These are phyloP conservation scores for Neostapfia colusana DNA, from an alignment of 176 grass and related monocot species.

Conservation along the genomic window DNA sequence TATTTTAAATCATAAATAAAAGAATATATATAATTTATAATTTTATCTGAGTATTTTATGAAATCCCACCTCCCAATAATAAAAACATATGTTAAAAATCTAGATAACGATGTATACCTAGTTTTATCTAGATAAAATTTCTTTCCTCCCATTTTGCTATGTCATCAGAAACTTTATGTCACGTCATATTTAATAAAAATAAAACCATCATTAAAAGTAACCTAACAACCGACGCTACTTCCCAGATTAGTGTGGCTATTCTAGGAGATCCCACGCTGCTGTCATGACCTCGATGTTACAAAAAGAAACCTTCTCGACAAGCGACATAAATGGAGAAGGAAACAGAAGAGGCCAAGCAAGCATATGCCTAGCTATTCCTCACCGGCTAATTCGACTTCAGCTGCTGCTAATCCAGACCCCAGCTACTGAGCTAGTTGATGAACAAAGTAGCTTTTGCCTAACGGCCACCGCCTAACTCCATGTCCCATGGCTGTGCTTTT, in stretches of 20 bases:
- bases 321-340: slow-evolving; percentile 22
- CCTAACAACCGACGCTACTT: slow-evolving; percentile 10
- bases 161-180: too few species aligned
- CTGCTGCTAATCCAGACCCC: slow-evolving; percentile 10
- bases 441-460: not conserved
- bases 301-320: slow-evolving; percentile 60
- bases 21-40: too few species aligned
- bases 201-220: too few species aligned
- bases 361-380: not conserved
- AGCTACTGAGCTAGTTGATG: not conserved
- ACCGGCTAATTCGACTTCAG: not conserved
- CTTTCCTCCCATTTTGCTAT: too few species aligned
- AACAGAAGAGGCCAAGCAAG: slow-evolving; percentile 16
- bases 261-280: slow-evolving; percentile 19
- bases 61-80: too few species aligned
- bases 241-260: slow-evolving; percentile 26
- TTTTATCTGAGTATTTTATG: too few species aligned
- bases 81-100: too few species aligned
- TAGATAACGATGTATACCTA: too few species aligned
- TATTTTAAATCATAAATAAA: too few species aligned
- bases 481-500: not conserved
- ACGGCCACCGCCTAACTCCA: too few species aligned
- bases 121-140: too few species aligned
- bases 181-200: too few species aligned
- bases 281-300: slow-evolving; percentile 49